Conservation (phyloP, 2,329 filamentous ascomycete species). For the Aspergillus felis region DNA sequence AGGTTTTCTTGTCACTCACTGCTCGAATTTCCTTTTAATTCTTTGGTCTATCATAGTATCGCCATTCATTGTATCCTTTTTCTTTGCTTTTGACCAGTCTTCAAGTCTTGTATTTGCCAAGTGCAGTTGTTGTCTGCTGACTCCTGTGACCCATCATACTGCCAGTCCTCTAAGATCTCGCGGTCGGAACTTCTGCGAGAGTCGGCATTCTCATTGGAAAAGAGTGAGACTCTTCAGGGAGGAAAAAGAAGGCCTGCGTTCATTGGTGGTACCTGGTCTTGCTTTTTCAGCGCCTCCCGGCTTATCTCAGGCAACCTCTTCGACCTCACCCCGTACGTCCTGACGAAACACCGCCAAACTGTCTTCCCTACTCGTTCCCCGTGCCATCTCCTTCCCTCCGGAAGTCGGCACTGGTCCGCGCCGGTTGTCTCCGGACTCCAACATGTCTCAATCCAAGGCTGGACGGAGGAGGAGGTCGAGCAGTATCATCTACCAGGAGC, state of each 20-base stretch:
- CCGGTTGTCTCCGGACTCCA: conserved; percentile 57
- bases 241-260: not conserved
- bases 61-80: not conserved
- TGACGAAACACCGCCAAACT: conserved; percentile 80
- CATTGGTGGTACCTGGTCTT: conserved; percentile 13
- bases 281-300: conserved; percentile 26
- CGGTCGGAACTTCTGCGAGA: not conserved
- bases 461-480: conserved; percentile 89
- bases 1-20: not conserved
- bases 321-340: conserved; percentile 19
- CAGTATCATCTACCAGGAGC: conserved; percentile 97
- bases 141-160: conserved; percentile 10
- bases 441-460: conserved; percentile 60
- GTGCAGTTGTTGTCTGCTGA: not conserved
- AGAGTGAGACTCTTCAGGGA: not conserved
- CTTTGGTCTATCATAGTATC: not conserved
- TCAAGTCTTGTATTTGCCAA: not conserved
- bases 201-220: not conserved
- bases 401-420: conserved; percentile 64
- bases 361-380: conserved; percentile 86
- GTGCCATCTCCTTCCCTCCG: conserved; percentile 87
- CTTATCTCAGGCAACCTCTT: conserved; percentile 17
- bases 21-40: not conserved
- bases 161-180: conserved; percentile 4
- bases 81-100: not conserved